Evolutionary conservation across 2,329 filamentous ascomycete genomes (phyloP), one percentile per base, ranked within the genome.

Genomic region (Pezicula neosporulosa): DNA sequence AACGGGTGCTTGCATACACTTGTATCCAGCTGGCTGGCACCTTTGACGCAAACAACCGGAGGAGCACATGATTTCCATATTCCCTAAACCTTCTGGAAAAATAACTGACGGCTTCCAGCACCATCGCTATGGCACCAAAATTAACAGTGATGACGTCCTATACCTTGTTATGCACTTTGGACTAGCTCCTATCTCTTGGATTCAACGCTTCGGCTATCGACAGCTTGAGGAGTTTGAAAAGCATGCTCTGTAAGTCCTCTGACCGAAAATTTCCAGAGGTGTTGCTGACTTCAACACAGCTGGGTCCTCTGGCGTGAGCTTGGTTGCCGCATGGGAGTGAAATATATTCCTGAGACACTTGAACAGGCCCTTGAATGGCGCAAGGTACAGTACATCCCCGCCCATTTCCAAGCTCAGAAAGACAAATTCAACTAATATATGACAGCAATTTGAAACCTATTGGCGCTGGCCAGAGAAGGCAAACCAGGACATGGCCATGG

Each of bases 291-390:
- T 46, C 30, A 13, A 27, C 16, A 36, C 18, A 54, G 52, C 13
- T 55, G 53, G 53, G 39, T 55, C 33, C 36, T 55, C 12, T 55
- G 53, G 53, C 50, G 48, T 30, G 53, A 55, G 18, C 33, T 56
- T 24, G 50, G 30, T 16, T 50, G 48, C 18, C 39, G 46, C 2
- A 56, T 56, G 53, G 51, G 50, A 12, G 37, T 48, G 10, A 47
- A 49, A n/a, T 56, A 53, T 33, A 47, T 56, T 16, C 48, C 51
- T n/a, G 27, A 51, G 30, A 51, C 45, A 12, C 30, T 53, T 33
- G 46, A 48, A 21, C 53, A 53, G 12, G 54, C 54, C 2, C 42
- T 42, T 16, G 39, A 51, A 33, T 56, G 54, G 54, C 54, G 54
- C 16, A 47, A 10, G 30, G 30, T 33, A 33, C 30, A 33, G 30